These are phyloP conservation scores for Trametes versicolor DNA, from an alignment of 1,284 basidiomycete species.

Conservation along the genomic window DNA sequence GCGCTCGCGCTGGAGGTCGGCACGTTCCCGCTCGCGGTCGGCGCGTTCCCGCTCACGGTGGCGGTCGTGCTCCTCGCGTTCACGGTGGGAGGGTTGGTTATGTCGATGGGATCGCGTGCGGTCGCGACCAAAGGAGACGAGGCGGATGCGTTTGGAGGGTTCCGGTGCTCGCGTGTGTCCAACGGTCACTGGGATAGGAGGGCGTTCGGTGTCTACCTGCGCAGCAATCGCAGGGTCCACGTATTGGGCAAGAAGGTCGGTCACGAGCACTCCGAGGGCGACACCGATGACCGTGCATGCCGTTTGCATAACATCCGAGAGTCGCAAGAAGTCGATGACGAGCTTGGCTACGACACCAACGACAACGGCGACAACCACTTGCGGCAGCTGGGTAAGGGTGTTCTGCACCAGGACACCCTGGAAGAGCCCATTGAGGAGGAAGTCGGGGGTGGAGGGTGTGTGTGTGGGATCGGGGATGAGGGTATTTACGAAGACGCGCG, in stretches of 20 bases:
- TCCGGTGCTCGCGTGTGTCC: conserved; percentile 29
- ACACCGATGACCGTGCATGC: conserved; percentile 69
- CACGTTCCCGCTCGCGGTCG: conserved; percentile 35
- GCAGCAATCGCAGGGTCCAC: conserved; percentile 54
- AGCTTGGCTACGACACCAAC: conserved; percentile 68
- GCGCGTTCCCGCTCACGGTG: conserved; percentile 35
- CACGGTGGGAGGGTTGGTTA: conserved; percentile 25
- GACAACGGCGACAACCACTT: conserved; percentile 63
- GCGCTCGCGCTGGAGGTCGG: conserved; percentile 36
- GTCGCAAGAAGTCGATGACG: conserved; percentile 63
- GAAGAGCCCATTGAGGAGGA: conserved; percentile 74
- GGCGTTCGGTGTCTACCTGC: conserved; percentile 22
- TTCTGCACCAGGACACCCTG: conserved; percentile 80
- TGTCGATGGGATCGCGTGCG: conserved; percentile 29
- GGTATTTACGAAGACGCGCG: conserved; percentile 70
- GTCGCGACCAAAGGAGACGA: conserved; percentile 42
- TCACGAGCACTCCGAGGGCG: conserved; percentile 69
- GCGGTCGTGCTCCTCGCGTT: conserved; percentile 32
- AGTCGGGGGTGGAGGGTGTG: conserved; percentile 59
- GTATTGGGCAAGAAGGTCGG: conserved; percentile 71
- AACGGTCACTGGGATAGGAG: conserved; percentile 23
- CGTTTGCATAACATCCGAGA: conserved; percentile 61
- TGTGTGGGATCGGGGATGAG: conserved; percentile 48
- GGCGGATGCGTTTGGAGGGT: conserved; percentile 42
- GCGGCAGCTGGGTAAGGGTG: conserved; percentile 61